These are phyloP conservation scores for Clonostachys solani DNA, from an alignment of 2,329 filamentous ascomycete genomes.

Conservation along the genomic window DNA sequence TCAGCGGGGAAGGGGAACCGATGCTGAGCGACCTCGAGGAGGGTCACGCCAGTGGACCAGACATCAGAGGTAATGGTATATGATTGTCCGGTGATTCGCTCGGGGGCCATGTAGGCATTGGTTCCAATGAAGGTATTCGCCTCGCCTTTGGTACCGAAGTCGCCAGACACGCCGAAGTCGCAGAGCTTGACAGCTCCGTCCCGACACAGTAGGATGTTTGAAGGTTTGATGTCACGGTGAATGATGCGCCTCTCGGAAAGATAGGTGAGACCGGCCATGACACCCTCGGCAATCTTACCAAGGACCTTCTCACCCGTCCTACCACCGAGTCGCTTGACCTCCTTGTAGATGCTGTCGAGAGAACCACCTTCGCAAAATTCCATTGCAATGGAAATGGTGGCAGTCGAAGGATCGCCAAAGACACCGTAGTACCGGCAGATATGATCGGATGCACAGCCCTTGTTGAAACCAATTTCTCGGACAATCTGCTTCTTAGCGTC, in stretches of 20 bases:
- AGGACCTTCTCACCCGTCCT: slow-evolving; percentile 96
- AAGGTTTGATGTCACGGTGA: slow-evolving; percentile 97
- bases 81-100: slow-evolving; percentile 93
- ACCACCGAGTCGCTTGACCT: slow-evolving; percentile 92
- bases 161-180: slow-evolving; percentile 95
- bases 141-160: slow-evolving; percentile 97
- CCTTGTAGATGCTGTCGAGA: slow-evolving; percentile 93
- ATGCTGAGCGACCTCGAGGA: slow-evolving; percentile 99
- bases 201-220: slow-evolving; percentile 90
- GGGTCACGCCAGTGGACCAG: slow-evolving; percentile 93
- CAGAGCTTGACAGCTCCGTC: slow-evolving; percentile 95
- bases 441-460: slow-evolving; percentile 90
- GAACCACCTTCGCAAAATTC: slow-evolving; percentile 98
- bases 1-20: slow-evolving; percentile 97
- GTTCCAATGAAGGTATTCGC: slow-evolving; percentile 99
- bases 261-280: slow-evolving; percentile 90
- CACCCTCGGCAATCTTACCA: slow-evolving; percentile 93
- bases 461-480: slow-evolving; percentile 95
- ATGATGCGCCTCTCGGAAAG: slow-evolving; percentile 96
- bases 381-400: slow-evolving; percentile 98
- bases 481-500: slow-evolving; percentile 99
- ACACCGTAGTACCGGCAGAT: slow-evolving; percentile 98
- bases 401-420: slow-evolving; percentile 92
- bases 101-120: slow-evolving; percentile 98
- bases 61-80: slow-evolving; percentile 99